Percentiles rank a stretch among this genome's conserved stretches.
Evolutionary conservation across 2,329 filamentous ascomycete genomes (phyloP).

Genomic region (Emericellopsis cladophorae): DNA sequence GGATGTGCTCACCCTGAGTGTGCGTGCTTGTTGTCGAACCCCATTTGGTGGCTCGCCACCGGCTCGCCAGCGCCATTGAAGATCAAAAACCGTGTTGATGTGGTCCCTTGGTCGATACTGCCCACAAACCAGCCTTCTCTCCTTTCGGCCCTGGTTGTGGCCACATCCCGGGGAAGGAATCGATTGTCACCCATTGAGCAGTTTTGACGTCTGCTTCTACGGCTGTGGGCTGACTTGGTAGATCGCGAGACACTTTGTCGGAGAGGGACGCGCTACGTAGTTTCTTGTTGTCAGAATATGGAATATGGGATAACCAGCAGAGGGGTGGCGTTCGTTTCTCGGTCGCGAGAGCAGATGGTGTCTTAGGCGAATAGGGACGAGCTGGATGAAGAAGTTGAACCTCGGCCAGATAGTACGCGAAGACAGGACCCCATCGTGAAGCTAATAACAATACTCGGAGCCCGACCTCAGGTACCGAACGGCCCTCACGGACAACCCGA

Average conservation of each 20-base stretch:
- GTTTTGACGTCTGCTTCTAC: background rate
- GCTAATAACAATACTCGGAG: no score
- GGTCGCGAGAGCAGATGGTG: no score
- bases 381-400: no score
- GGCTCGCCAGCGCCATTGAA: conserved; percentile 70
- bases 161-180: conserved; percentile 15
- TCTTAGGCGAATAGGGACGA: no score
- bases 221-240: no score
- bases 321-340: no score
- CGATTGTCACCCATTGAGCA: background rate
- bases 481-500: no score
- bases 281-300: background rate
- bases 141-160: conserved; percentile 17
- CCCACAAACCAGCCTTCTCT: conserved; percentile 51
- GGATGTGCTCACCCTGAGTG: conserved; percentile 51
- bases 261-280: background rate
- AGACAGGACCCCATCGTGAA: no score
- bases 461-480: no score
- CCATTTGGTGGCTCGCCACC: conserved; percentile 60
- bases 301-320: background rate
- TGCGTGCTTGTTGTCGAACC: conserved; percentile 64
- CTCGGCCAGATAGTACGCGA: no score
- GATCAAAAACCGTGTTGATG: conserved; percentile 70
- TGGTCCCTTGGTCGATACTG: conserved; percentile 71
- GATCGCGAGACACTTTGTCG: background rate